Evolutionary conservation across 345 rosid species (phyloP).

Genomic region (Brassica napus): Da-Ae NC_063446.1:25796501-25797000

Average conservation of each 20-base stretch:
- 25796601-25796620: constrained; percentile 40
- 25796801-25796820: too few species aligned
- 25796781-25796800: constrained; percentile 29
- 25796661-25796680: not conserved
- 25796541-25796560: not conserved
- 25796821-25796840: not conserved
- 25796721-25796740: constrained; percentile 34
- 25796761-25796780: constrained; percentile 44
- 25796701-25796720: constrained; percentile 41
- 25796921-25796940: not conserved
- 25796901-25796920: not conserved
- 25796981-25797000: not conserved
- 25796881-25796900: not conserved
- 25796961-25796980: not conserved
- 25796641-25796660: not conserved
- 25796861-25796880: not conserved
- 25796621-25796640: constrained; percentile 38
- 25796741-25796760: constrained; percentile 41
- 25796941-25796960: not conserved
- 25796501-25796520: constrained; percentile 47
- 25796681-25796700: constrained; percentile 1
- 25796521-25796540: constrained; percentile 15
- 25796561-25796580: not conserved
- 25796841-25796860: not conserved
- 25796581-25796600: constrained; percentile 38